phyloP scores from a whole-genome alignment of 2,329 filamentous ascomycete species.

The Sporothrix phasma region DNA sequence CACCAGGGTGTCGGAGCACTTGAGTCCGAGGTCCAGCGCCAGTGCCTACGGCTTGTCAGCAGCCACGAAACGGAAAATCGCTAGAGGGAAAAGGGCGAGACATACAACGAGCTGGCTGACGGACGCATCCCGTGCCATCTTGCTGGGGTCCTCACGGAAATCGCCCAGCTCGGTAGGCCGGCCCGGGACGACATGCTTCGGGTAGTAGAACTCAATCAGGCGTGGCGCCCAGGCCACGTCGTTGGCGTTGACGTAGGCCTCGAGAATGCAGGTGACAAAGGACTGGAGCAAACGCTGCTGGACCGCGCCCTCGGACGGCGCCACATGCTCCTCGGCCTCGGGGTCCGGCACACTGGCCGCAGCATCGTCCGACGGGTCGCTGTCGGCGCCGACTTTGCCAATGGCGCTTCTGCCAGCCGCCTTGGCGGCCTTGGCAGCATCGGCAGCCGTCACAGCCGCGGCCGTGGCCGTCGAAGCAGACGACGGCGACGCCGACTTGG shows the following conservation, averaged over 20 bases:
- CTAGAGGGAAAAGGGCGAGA: not conserved
- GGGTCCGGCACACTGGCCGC: slow-evolving; percentile 51
- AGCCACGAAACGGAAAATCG: not conserved
- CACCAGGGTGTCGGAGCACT: slow-evolving; percentile 37
- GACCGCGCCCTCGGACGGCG: slow-evolving; percentile 49
- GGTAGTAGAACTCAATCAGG: slow-evolving; percentile 58
- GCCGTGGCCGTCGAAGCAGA: not conserved
- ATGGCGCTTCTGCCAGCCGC: slow-evolving; percentile 23
- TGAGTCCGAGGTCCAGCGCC: slow-evolving; percentile 50
- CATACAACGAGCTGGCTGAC: slow-evolving; percentile 61
- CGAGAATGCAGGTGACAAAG: slow-evolving; percentile 68
- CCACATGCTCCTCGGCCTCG: slow-evolving; percentile 45
- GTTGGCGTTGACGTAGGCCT: slow-evolving; percentile 58
- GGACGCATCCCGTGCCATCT: slow-evolving; percentile 53
- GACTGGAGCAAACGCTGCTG: slow-evolving; percentile 58
- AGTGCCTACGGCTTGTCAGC: slow-evolving; percentile 39
- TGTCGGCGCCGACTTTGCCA: slow-evolving; percentile 33
- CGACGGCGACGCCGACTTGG: not conserved
- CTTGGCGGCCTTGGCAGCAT: slow-evolving; percentile 30
- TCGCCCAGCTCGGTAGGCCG: slow-evolving; percentile 51
- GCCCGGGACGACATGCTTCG: slow-evolving; percentile 51
- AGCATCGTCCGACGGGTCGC: slow-evolving; percentile 35
- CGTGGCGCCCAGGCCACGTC: slow-evolving; percentile 52
- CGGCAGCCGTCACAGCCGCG: not conserved
- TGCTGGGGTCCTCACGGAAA: slow-evolving; percentile 49